phyloP scores from a whole-genome alignment of 2,329 filamentous ascomycete genomes.

The Botryotinia calthae region DNA sequence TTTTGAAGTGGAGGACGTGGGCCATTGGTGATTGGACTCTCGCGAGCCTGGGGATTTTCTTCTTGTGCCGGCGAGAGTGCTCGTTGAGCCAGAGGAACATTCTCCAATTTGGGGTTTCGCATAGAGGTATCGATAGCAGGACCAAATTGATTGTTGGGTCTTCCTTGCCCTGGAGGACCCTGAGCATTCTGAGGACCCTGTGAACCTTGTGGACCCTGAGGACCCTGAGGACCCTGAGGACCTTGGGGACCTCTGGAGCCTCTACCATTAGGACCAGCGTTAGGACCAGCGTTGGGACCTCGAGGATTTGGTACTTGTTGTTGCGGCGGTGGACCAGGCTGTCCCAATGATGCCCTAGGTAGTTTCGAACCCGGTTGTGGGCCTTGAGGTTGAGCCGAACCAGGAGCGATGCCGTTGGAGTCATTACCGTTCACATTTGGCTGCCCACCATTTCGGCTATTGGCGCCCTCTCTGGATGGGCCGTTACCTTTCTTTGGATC shows the following conservation, averaged over 20 bases:
- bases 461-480: slow-evolving; percentile 44
- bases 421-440: slow-evolving; percentile 42
- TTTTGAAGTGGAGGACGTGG: slow-evolving; percentile 61
- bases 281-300: slow-evolving; percentile 19
- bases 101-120: slow-evolving; percentile 45
- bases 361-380: slow-evolving; percentile 51
- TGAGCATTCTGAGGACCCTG: slow-evolving; percentile 22
- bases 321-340: slow-evolving; percentile 62
- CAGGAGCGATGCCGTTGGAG: slow-evolving; percentile 38
- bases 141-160: slow-evolving; percentile 35
- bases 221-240: slow-evolving; percentile 14
- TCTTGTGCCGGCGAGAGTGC: slow-evolving; percentile 34
- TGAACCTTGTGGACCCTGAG: slow-evolving; percentile 17
- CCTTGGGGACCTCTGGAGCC: background rate
- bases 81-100: slow-evolving; percentile 46
- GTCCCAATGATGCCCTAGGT: slow-evolving; percentile 57
- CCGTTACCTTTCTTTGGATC: slow-evolving; percentile 52
- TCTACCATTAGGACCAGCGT: slow-evolving; percentile 22
- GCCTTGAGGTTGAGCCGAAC: slow-evolving; percentile 39
- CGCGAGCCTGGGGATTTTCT: slow-evolving; percentile 46
- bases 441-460: slow-evolving; percentile 38
- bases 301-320: slow-evolving; percentile 58
- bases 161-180: slow-evolving; percentile 23
- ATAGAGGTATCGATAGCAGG: slow-evolving; percentile 35
- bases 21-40: slow-evolving; percentile 57